A percentile compares a stretch with the other conserved stretches of the same genome.
Conservation (phyloP, 768 basidiomycete genomes). For the Amanita phalloides region DNA sequence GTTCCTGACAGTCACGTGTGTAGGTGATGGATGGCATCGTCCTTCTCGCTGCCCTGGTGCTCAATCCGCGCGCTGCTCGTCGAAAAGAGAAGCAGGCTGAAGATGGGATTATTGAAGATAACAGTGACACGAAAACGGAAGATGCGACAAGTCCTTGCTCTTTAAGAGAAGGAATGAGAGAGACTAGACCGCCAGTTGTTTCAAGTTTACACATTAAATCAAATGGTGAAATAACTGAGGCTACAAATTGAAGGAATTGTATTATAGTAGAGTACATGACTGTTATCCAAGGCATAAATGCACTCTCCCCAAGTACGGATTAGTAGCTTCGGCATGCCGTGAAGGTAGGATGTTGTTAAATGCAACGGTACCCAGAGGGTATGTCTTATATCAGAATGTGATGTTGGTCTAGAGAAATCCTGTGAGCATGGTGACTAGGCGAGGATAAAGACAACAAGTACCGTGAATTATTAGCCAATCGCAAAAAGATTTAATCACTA, state of each 20-base stretch:
- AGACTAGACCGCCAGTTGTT: neutral
- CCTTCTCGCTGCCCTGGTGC: conserved; percentile 46
- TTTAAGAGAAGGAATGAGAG: neutral
- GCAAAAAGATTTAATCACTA: neutral
- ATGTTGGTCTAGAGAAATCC: neutral
- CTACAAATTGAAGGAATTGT: neutral
- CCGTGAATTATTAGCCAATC: neutral
- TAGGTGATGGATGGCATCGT: conserved; percentile 56
- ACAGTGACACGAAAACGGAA: neutral
- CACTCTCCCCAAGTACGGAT: neutral
- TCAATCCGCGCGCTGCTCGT: conserved; percentile 48
- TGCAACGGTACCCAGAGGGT: neutral
- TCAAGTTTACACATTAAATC: neutral
- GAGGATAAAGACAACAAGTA: neutral
- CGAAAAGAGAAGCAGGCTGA: conserved; percentile 13
- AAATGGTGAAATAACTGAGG: neutral
- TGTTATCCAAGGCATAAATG: conserved; percentile 3
- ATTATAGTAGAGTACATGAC: conserved; percentile 1
- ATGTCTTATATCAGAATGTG: neutral
- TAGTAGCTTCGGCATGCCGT: neutral
- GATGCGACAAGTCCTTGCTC: neutral
- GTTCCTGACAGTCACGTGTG: neutral
- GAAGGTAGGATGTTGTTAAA: neutral
- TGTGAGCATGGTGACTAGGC: neutral
- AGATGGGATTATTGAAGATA: neutral